Conservation (phyloP, 768 basidiomycete species). For the Sporobolomyces phaffii region DNA sequence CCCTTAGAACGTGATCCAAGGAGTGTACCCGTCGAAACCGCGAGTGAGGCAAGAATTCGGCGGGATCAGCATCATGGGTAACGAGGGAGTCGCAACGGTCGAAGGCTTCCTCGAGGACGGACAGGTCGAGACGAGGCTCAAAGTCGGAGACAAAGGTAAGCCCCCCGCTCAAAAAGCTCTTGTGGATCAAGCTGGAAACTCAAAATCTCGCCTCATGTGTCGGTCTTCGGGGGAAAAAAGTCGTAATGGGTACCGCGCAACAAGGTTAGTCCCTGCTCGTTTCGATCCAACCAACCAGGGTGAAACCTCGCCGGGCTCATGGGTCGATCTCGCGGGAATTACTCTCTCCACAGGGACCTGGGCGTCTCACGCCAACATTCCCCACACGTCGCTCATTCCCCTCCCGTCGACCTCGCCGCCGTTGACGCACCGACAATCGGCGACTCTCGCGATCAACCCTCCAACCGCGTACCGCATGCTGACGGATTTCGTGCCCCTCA, state of each 20-base stretch:
- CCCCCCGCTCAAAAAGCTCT: too few relatives aligned
- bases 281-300: too few relatives aligned
- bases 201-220: too few relatives aligned
- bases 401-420: constrained; percentile 8
- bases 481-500: constrained; percentile 59
- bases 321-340: neutral
- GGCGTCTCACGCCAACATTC: constrained; percentile 36
- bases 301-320: neutral
- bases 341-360: constrained; percentile 37
- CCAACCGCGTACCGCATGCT: constrained; percentile 80
- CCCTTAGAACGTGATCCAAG: constrained; percentile 42
- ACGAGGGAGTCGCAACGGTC: constrained; percentile 40
- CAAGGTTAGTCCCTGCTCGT: constrained; percentile 27
- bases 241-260: constrained; percentile 41
- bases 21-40: constrained; percentile 36
- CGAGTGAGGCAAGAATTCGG: constrained; percentile 26
- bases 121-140: constrained; percentile 21
- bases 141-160: constrained; percentile 36
- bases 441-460: constrained; percentile 59
- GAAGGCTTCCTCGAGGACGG: constrained; percentile 36
- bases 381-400: constrained; percentile 27
- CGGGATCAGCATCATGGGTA: constrained; percentile 37
- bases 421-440: constrained; percentile 20
- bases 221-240: too few relatives aligned
- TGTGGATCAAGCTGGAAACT: too few relatives aligned